Evolutionary conservation across 2,329 filamentous ascomycete genomes (phyloP).

Genomic region (Arthrobotrys conoides): DNA sequence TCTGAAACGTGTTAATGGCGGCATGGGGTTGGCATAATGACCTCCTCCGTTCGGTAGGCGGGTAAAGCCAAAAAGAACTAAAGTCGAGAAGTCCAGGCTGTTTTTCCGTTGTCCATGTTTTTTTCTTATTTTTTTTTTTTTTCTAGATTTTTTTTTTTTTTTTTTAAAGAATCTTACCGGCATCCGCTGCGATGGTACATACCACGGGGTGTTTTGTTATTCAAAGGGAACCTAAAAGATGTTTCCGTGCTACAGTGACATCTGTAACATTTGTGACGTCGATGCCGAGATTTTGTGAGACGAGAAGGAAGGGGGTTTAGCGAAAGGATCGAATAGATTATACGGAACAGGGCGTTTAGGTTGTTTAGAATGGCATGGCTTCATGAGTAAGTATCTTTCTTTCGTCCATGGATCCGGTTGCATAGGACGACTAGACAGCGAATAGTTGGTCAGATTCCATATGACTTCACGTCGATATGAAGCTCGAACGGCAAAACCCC

Average conservation of each 20-base stretch:
- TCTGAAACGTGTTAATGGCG: slow-evolving; percentile 45
- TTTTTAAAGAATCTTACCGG: not conserved
- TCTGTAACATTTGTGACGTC: slow-evolving; percentile 48
- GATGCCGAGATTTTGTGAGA: slow-evolving; percentile 10
- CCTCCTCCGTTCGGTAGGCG: slow-evolving; percentile 53
- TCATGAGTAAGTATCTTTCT: not conserved
- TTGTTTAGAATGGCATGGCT: not conserved
- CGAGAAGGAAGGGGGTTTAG: slow-evolving; percentile 7
- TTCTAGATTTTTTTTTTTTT: not conserved
- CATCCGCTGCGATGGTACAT: slow-evolving; percentile 20
- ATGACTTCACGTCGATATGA: not conserved
- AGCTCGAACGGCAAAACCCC: not conserved
- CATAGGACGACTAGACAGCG: not conserved
- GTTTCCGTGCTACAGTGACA: slow-evolving; percentile 30
- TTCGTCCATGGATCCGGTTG: not conserved
- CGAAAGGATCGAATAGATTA: slow-evolving; percentile 3
- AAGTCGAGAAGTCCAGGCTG: too few species aligned
- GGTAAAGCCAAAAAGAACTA: not conserved
- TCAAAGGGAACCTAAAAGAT: not conserved
- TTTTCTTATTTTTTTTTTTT: not conserved
- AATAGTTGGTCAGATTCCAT: not conserved
- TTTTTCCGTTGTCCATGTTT: too few species aligned
- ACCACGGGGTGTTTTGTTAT: slow-evolving; percentile 11
- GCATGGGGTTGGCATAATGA: not conserved
- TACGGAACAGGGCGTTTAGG: not conserved